These are phyloP conservation scores for Colletotrichum plurivorum DNA, from an alignment of 2,329 filamentous ascomycete genomes.

Conservation along the genomic window DNA sequence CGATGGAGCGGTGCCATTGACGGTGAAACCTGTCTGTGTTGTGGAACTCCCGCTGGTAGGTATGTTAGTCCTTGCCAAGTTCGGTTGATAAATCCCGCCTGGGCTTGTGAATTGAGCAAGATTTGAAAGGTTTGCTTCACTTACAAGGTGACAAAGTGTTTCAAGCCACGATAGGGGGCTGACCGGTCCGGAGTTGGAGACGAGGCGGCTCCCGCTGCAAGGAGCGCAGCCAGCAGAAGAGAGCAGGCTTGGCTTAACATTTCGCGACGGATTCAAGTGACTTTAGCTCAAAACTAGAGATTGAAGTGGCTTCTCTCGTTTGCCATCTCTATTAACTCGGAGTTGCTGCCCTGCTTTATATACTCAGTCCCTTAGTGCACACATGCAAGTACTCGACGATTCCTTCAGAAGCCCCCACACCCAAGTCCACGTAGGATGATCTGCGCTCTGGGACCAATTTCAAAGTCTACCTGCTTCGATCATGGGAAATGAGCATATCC, in stretches of 20 bases:
- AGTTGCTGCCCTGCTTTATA: no score
- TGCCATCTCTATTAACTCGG: no score
- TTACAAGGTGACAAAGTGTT: conserved; percentile 12
- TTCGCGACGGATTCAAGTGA: no score
- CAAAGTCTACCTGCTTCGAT: neutral
- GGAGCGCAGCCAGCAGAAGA: neutral
- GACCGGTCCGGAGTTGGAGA: neutral
- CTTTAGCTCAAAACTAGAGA: no score
- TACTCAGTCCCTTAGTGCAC: no score
- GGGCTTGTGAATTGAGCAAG: neutral
- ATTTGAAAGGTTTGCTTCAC: neutral
- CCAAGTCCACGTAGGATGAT: no score
- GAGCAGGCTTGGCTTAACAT: neutral
- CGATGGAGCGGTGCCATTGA: conserved; percentile 14
- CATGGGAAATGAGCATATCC: neutral
- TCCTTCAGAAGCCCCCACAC: no score
- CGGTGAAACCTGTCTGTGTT: conserved; percentile 12
- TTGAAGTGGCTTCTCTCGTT: no score
- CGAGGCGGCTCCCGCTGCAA: neutral
- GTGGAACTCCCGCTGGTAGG: conserved; percentile 15
- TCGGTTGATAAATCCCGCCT: no score
- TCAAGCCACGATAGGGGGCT: neutral
- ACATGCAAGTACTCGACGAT: no score
- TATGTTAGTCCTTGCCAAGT: neutral
- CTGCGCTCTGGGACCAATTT: neutral